Evolutionary conservation across 257 asterid genomes (phyloP).

Genomic region (Solanum tacnaense): DNA sequence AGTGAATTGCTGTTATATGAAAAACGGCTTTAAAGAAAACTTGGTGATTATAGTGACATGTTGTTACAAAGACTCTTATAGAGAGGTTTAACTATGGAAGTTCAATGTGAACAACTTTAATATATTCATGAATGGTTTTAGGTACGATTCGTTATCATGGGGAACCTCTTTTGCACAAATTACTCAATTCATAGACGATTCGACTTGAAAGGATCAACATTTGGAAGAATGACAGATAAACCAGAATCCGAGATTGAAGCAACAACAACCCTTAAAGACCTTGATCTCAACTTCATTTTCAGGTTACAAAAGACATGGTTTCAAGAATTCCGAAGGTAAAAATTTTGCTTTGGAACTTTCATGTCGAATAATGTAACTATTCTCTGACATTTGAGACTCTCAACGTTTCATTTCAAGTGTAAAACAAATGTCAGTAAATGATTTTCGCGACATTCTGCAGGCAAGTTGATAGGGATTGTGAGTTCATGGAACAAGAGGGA

Average conservation of each 20-base stretch:
- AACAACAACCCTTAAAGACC: constrained; percentile 84
- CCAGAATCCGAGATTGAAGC: constrained; percentile 84
- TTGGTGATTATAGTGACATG: not conserved
- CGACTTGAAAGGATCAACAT: constrained; percentile 91
- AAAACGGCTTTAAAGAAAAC: not conserved
- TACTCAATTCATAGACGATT: constrained; percentile 66
- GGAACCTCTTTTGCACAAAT: constrained; percentile 72
- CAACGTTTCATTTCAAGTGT: not conserved
- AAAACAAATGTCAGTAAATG: not conserved
- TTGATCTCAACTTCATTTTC: constrained; percentile 78
- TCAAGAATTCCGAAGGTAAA: constrained; percentile 72
- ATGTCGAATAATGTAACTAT: not conserved
- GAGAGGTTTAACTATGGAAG: not conserved
- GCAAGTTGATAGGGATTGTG: constrained; percentile 36
- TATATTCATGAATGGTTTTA: constrained; percentile 9
- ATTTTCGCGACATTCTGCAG: constrained; percentile 7
- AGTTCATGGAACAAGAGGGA: constrained; percentile 31
- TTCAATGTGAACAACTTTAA: not conserved
- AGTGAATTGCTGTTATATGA: not conserved
- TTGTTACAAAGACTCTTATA: not conserved
- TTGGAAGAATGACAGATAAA: constrained; percentile 78
- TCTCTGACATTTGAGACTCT: not conserved
- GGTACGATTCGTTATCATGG: constrained; percentile 90
- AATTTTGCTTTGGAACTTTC: not conserved
- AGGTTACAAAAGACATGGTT: constrained; percentile 76